Base-by-base conservation (phyloP, 345 rosid genomes). In the Carallia pectinifolia region DNA sequence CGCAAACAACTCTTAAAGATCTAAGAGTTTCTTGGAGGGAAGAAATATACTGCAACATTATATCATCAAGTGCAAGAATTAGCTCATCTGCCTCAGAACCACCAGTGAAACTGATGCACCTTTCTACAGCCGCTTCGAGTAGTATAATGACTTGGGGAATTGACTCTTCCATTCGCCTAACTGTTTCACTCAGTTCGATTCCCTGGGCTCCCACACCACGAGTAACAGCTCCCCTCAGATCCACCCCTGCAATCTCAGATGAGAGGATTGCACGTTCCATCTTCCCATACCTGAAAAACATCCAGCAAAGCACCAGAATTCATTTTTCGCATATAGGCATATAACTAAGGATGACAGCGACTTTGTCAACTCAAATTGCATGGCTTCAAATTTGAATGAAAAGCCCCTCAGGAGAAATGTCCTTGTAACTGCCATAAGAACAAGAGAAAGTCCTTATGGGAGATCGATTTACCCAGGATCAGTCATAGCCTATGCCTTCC, bases 121-220 rank as follows among this genome's bases (percentile, higher is more conserved):
- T 87, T 73, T 95, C 97, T n/a, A 95, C 89, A 19, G 99, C 93
- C 61, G 92, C 96, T 82, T 95, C 99, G 55, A 95, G 89, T 84
- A 92, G 92, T 69, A 92, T 79, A 58, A 95, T 90, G 73, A 95
- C 88, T 81, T 87, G 97, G 69, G 99, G 96, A 74, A 90, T 86
- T 53, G 99, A 95, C 72, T 95, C 99, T 83, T 95, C 99, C 99
- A 95, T 95, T 75, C 99, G 85, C 72, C 97, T 80, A 78, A 95
- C 99, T 55, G 97, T 89, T 81, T 95, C 99, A 38, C 97, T 95
- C 82, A 95, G 90, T 73, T 95, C 99, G 72, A 95, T 85, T 74
- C 99, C 99, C 81, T 95, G 97, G 76, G 97, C 99, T 67, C 99
- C 97, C 69, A 95, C 86, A 27, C 97, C 97, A 70, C 99, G 96